These are phyloP conservation scores for Schizophyllum amplum DNA, from an alignment of 1,284 basidiomycete genomes.

Conservation along the genomic window DNA sequence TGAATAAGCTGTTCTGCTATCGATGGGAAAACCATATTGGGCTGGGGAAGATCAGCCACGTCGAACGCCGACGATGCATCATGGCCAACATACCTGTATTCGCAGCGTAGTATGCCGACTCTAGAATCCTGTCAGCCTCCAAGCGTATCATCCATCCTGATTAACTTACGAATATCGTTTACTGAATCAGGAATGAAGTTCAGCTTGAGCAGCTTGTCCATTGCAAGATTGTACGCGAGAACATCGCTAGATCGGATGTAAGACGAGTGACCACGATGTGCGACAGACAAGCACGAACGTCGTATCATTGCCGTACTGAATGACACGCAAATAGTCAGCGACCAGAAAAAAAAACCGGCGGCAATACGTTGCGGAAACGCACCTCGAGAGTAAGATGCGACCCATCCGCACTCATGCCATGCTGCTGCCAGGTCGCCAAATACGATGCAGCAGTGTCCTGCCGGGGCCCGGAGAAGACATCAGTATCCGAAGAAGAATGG, in stretches of 20 bases:
- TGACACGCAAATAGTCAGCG: neutral
- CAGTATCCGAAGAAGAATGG: neutral
- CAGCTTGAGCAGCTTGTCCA: constrained; percentile 52
- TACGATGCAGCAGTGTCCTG: constrained; percentile 2
- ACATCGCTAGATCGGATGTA: neutral
- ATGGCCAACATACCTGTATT: neutral
- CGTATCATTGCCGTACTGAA: neutral
- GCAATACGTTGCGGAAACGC: neutral
- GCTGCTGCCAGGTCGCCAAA: constrained; percentile 1
- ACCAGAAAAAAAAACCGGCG: too few relatives aligned
- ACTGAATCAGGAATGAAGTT: constrained; percentile 55
- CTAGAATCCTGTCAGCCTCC: neutral
- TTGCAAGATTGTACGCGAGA: constrained; percentile 13
- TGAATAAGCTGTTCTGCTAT: constrained; percentile 58
- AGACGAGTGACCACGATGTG: neutral
- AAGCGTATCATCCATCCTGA: neutral
- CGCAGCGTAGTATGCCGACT: neutral
- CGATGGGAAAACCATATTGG: constrained; percentile 52
- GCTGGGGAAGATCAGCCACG: too few relatives aligned
- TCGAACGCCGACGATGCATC: neutral
- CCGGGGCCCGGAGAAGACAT: too few relatives aligned
- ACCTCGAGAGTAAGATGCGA: constrained; percentile 4
- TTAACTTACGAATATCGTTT: constrained; percentile 49
- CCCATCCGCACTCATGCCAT: constrained; percentile 2
- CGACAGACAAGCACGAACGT: neutral